phyloP scores from a whole-genome alignment of 495 filamentous ascomycete species.

The Hyaloscypha bicolor region DNA sequence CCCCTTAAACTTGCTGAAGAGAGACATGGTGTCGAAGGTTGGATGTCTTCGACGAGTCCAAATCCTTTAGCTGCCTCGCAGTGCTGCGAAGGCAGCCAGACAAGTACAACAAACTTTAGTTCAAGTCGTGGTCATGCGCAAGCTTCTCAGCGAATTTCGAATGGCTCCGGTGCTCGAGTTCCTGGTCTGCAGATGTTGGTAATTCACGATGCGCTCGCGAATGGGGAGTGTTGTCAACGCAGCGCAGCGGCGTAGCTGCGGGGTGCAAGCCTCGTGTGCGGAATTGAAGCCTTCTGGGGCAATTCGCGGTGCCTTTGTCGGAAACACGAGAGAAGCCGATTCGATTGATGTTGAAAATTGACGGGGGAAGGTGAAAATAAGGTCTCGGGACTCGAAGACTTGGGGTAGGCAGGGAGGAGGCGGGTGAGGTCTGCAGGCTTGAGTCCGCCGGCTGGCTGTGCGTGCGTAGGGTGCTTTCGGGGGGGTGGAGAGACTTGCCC shows the following conservation, averaged over 20 bases:
- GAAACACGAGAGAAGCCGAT: not conserved
- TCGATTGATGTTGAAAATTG: conserved; percentile 1
- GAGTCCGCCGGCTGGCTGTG: not conserved
- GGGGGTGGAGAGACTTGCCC: conserved; percentile 12
- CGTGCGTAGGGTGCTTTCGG: not conserved
- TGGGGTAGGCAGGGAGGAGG: not conserved
- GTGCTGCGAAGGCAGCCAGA: conserved; percentile 19
- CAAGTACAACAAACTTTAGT: conserved; percentile 7
- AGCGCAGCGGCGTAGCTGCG: conserved; percentile 7
- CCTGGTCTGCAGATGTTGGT: not conserved
- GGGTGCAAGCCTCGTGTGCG: conserved; percentile 9
- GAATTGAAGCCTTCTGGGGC: conserved; percentile 10
- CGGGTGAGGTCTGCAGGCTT: conserved; percentile 2
- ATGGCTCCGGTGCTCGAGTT: not conserved
- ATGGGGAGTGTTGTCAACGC: not conserved
- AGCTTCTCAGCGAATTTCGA: not conserved
- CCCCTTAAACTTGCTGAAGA: conserved; percentile 34
- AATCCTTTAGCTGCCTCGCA: conserved; percentile 14
- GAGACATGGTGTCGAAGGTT: conserved; percentile 23
- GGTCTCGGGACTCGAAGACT: not conserved
- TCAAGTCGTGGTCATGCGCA: conserved; percentile 21
- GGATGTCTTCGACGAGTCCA: not conserved
- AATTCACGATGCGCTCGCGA: conserved; percentile 1
- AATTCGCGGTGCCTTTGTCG: not conserved
- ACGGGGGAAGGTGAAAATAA: not conserved